Conservation (phyloP, 2,329 filamentous ascomycete species). For the Colletotrichum truncatum region DNA sequence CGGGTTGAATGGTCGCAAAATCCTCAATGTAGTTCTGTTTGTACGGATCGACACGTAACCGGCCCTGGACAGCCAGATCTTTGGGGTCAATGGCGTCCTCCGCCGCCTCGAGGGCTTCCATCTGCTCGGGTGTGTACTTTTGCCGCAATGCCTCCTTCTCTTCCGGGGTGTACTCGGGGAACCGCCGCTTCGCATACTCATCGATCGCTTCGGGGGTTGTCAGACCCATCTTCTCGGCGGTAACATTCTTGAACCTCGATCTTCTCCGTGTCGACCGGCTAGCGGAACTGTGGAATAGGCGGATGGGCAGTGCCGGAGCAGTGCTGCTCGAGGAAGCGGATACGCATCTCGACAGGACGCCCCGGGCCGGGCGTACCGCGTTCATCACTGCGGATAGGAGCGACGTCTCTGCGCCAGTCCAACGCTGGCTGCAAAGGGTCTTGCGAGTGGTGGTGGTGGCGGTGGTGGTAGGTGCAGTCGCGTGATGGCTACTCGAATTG, state of each 20-base stretch:
- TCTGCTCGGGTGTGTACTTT: slow-evolving; percentile 82
- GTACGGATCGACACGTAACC: slow-evolving; percentile 77
- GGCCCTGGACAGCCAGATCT: slow-evolving; percentile 79
- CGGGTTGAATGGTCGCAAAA: slow-evolving; percentile 78
- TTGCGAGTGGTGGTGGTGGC: slow-evolving; percentile 4
- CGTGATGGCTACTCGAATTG: slow-evolving; percentile 17
- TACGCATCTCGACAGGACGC: slow-evolving; percentile 61
- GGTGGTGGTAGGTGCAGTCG: slow-evolving; percentile 11
- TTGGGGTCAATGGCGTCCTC: slow-evolving; percentile 79
- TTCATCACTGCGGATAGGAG: slow-evolving; percentile 55
- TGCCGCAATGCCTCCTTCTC: slow-evolving; percentile 70
- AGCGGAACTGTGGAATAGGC: slow-evolving; percentile 62
- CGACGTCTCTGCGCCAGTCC: slow-evolving; percentile 28
- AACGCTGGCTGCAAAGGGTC: slow-evolving; percentile 21
- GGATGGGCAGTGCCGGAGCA: slow-evolving; percentile 42
- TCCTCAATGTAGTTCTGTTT: slow-evolving; percentile 82
- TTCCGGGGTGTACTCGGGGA: slow-evolving; percentile 72
- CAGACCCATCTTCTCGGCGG: slow-evolving; percentile 61
- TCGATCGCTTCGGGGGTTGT: slow-evolving; percentile 50
- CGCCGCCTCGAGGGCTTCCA: slow-evolving; percentile 82
- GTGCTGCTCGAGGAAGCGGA: slow-evolving; percentile 40
- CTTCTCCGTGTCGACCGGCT: slow-evolving; percentile 50
- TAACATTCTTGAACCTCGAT: slow-evolving; percentile 62
- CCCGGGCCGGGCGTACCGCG: slow-evolving; percentile 62
- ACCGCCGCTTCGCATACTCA: slow-evolving; percentile 56